These are phyloP conservation scores for Leccinum subtestaceum DNA, from an alignment of 768 basidiomycete species.

Conservation along the genomic window DNA sequence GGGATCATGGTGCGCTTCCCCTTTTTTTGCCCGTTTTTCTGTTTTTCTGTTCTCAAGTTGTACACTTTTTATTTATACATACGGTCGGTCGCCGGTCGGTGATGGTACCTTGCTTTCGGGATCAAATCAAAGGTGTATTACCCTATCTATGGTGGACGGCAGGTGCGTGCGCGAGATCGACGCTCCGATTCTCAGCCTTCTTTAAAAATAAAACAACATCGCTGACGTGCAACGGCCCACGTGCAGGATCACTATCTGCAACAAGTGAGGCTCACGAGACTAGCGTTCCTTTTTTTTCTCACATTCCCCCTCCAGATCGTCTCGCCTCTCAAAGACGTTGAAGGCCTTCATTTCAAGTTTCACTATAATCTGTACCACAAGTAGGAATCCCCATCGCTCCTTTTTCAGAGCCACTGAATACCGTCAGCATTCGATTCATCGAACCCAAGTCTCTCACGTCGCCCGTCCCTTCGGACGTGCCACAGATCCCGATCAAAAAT, in stretches of 20 bases:
- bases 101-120: neutral
- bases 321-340: constrained; percentile 95
- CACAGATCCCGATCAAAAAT: constrained; percentile 34
- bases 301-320: constrained; percentile 56
- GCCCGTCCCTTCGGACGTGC: constrained; percentile 36
- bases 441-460: constrained; percentile 67
- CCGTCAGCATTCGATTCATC: constrained; percentile 86
- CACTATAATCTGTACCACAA: constrained; percentile 95
- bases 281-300: neutral
- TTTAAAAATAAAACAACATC: neutral
- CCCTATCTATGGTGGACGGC: constrained; percentile 88
- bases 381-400: constrained; percentile 41
- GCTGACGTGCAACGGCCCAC: constrained; percentile 1
- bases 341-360: constrained; percentile 95
- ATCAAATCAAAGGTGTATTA: constrained; percentile 72
- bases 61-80: neutral
- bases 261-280: constrained; percentile 50
- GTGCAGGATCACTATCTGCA: constrained; percentile 92
- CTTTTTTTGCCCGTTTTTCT: neutral
- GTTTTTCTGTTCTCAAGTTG: neutral
- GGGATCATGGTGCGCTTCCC: constrained; percentile 83
- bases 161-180: constrained; percentile 48
- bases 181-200: neutral
- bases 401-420: neutral
- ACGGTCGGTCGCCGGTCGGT: neutral